Evolutionary conservation across 73 alveolate genomes (phyloP).

Genomic region (Symbiodinium natans): DNA sequence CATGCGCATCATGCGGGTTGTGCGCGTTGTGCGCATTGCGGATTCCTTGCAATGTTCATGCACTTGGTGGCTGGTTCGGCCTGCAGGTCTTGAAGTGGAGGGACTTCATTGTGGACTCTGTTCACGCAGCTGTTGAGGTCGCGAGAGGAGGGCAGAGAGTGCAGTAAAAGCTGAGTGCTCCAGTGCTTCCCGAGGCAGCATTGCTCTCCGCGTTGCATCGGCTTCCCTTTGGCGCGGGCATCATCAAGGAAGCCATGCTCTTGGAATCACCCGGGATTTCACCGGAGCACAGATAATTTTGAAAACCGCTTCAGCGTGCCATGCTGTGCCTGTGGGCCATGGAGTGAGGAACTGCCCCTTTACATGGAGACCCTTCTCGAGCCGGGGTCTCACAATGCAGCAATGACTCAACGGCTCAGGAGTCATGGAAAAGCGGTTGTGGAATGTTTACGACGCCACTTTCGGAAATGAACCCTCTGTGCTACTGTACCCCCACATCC

Average conservation of each 20-base stretch:
- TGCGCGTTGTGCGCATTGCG: background rate
- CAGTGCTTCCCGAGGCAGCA: background rate
- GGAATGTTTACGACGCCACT: no score
- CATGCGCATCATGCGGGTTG: no score
- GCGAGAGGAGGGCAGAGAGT: background rate
- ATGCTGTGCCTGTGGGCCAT: no score
- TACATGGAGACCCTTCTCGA: conserved; percentile 23
- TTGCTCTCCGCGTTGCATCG: conserved; percentile 9
- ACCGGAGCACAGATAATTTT: background rate
- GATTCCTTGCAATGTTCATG: background rate
- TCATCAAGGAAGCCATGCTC: background rate
- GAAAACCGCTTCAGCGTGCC: no score
- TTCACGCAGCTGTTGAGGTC: conserved; percentile 29
- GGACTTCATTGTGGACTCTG: background rate
- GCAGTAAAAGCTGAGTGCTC: background rate
- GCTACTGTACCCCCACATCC: no score
- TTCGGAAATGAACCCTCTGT: no score
- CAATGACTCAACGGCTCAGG: no score
- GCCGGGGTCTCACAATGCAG: background rate
- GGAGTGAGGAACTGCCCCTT: conserved; percentile 44
- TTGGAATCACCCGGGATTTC: background rate
- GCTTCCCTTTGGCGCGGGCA: conserved; percentile 26
- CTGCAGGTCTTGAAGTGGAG: conserved; percentile 19
- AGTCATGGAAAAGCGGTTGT: no score
- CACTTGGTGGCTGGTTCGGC: background rate